Evolutionary conservation across 1,284 basidiomycete species (phyloP), one percentile per base, ranked within the genome.

Genomic region (Fomitiporia mediterranea): DNA sequence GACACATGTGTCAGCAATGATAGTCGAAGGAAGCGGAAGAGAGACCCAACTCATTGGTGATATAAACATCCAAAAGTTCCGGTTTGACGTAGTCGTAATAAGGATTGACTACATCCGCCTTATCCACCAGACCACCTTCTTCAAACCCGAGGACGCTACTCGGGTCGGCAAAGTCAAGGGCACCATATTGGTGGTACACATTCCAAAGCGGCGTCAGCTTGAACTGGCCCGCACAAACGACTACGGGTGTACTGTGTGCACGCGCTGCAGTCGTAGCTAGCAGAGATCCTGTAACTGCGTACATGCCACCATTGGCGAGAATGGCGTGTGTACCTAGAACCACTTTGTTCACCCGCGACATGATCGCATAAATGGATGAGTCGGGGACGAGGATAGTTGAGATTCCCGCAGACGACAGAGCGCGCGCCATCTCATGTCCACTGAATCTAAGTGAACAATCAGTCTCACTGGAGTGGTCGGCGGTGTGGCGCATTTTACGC

Each of bases 281-380:
- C 11, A 94, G 79, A 0, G 91, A 86, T 13, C 96, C 96, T 0
- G 90, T 82, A 46, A 90, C 81, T 1, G 92, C 88, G 65, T 97
- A 94, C 76, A 98, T 86, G 1, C 95, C 95, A 19, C 96, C 96
- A 68, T 98, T 97, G 30, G 96, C 95, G 42, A 97, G 84, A 62
- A 99, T 90, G 7, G 90, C 86, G 69, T 98, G 96, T 6, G 94
- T 91, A 47, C 93, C 93, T 49, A 98, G 80, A 60, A 98, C 85
- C 61, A 98, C 89, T 74, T 99, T 99, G 72, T 94, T 97, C 53
- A 98, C 91, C 60, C 96, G 86, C 2, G 96, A 96, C 86, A 99
- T 93, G 62, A 99, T 82, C 11, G 94, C 93, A 69, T 91, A 97
- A 68, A 98, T 88, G 38, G 92, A 92, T 15, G 91, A 92, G 71